Evolutionary conservation across 78 protist genomes (phyloP).

Genomic region (Dictyostelium purpureum): DNA sequence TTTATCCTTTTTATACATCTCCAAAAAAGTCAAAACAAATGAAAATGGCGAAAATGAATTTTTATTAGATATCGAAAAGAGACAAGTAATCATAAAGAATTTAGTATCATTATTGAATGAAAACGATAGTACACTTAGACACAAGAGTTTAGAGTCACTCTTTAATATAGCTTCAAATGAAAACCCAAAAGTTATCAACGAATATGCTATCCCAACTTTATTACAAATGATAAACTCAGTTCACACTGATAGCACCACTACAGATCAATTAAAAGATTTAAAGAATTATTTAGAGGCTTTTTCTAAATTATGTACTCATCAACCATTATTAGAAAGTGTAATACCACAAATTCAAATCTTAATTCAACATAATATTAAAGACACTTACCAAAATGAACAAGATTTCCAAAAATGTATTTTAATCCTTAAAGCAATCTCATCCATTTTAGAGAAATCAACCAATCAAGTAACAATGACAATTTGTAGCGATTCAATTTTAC

Average conservation of each 20-base stretch:
- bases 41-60: neutral
- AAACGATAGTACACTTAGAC: slow-evolving; percentile 13
- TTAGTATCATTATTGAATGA: slow-evolving; percentile 18
- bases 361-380: slow-evolving; percentile 27
- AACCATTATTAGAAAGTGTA: slow-evolving; percentile 42
- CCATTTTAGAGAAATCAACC: slow-evolving; percentile 11
- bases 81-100: slow-evolving; percentile 29
- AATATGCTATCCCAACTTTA: slow-evolving; percentile 52
- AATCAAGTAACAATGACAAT: slow-evolving; percentile 34
- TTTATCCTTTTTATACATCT: slow-evolving; percentile 30
- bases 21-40: too few relatives aligned
- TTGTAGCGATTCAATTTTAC: slow-evolving; percentile 1
- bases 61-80: slow-evolving; percentile 22
- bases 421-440: slow-evolving; percentile 1
- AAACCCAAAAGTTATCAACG: neutral
- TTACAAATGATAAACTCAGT: slow-evolving; percentile 58
- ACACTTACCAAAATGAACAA: neutral
- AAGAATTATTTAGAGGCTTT: slow-evolving; percentile 45
- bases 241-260: too few relatives aligned
- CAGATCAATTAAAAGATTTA: too few relatives aligned
- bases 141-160: slow-evolving; percentile 32
- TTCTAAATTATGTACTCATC: slow-evolving; percentile 8
- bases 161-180: slow-evolving; percentile 22
- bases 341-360: slow-evolving; percentile 56
- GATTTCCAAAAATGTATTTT: slow-evolving; percentile 27